phyloP scores from a whole-genome alignment of 2,329 filamentous ascomycete genomes.

The Elsinoe ampelina region DNA sequence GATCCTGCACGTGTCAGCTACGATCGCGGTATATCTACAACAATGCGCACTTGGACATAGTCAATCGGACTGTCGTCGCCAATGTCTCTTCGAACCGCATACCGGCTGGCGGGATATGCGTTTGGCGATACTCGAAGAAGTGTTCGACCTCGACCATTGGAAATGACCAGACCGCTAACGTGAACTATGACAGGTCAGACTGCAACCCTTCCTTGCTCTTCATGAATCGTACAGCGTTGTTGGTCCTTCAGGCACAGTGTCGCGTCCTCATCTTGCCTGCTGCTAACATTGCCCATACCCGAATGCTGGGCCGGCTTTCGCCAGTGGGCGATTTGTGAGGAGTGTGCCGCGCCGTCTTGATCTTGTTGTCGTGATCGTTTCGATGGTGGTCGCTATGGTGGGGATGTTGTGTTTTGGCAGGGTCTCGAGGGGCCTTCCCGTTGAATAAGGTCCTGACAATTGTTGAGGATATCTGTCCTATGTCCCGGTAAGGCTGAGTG shows the following conservation, averaged over 20 bases:
- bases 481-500: background rate
- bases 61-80: slow-evolving; percentile 73
- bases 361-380: background rate
- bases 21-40: slow-evolving; percentile 14
- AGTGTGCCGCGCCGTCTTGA: background rate
- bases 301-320: slow-evolving; percentile 9
- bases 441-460: background rate
- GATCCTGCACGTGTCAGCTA: slow-evolving; percentile 51
- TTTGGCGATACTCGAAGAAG: slow-evolving; percentile 75
- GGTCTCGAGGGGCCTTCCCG: slow-evolving; percentile 1
- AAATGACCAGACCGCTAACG: slow-evolving; percentile 73
- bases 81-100: slow-evolving; percentile 60
- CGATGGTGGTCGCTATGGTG: background rate
- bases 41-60: slow-evolving; percentile 69
- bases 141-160: slow-evolving; percentile 67
- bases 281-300: slow-evolving; percentile 83
- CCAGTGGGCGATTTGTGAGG: background rate
- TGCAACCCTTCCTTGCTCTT: slow-evolving; percentile 17
- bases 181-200: slow-evolving; percentile 53
- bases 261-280: slow-evolving; percentile 74
- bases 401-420: slow-evolving; percentile 3
- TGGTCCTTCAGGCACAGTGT: slow-evolving; percentile 82
- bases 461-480: background rate
- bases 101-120: slow-evolving; percentile 72
- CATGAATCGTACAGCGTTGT: slow-evolving; percentile 62